A percentile compares a stretch with the other conserved stretches of the same genome.
Evolutionary conservation across 2,329 filamentous ascomycete genomes (phyloP).

Genomic region (Talaromyces sp.): DNA sequence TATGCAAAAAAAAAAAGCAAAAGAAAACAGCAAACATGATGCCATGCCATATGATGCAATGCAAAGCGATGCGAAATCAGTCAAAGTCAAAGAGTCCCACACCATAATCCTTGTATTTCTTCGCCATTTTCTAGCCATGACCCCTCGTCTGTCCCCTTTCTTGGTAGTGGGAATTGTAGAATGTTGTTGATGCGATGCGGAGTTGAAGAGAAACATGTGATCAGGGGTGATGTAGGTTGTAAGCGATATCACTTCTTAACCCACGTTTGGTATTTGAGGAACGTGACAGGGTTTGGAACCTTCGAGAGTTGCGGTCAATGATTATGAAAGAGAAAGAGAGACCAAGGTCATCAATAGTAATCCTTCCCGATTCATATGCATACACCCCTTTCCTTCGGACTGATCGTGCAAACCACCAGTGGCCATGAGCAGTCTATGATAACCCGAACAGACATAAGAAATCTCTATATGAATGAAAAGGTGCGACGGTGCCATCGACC

Average conservation of each 20-base stretch:
- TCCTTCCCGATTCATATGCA: not conserved
- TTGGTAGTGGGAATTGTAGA: not conserved
- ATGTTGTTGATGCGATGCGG: not conserved
- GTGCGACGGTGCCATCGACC: not conserved
- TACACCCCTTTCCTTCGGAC: not conserved
- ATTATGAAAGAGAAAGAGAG: not conserved
- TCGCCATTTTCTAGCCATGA: not conserved
- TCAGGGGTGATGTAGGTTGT: not conserved
- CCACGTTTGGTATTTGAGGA: not conserved
- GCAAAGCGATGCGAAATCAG: slow-evolving; percentile 2
- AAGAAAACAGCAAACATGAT: slow-evolving; percentile 1
- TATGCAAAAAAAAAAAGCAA: not conserved
- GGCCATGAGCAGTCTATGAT: not conserved
- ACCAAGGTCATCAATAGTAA: not conserved
- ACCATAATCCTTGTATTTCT: not conserved
- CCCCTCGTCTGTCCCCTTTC: not conserved
- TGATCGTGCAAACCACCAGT: not conserved
- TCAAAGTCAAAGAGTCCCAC: slow-evolving; percentile 4
- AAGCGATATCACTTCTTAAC: not conserved
- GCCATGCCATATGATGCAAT: slow-evolving; percentile 10
- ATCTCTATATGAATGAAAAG: not conserved
- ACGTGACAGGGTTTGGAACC: not conserved
- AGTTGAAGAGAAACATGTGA: not conserved
- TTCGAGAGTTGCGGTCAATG: not conserved
- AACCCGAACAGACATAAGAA: not conserved